Evolutionary conservation across 164 flowering plant genomes (phyloP), one percentile per base, ranked within the genome.

Genomic region (Liquidambar formosana): DNA sequence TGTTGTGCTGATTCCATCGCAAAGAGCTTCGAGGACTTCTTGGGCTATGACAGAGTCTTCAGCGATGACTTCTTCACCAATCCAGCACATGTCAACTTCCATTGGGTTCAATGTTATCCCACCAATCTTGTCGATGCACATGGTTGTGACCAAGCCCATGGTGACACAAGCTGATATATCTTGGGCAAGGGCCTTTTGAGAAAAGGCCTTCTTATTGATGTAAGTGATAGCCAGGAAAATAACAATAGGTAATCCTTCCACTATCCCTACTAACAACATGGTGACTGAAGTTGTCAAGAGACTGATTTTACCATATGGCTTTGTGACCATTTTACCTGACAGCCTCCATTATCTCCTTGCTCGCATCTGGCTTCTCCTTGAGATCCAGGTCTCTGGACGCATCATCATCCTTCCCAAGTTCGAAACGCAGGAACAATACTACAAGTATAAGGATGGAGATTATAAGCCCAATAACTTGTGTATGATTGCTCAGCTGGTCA

Each of bases 351-450:
- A 78, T 26, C 18, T 59, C 66, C 51, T 49, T 47, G n/a, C 43
- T 12, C 48, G 46, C 5, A n/a, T 63, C 56, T 21, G 61, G 46
- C 51, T 72, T 67, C n/a, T 59, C 73, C 57, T 53, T 75, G 11
- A 49, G 13, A 0, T 72, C 66, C 9, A 69, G 66, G 44, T 2
- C n/a, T 5, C 71, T 66, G 21, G 43, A 49, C 33, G 49, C 67
- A 38, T 66, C 69, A 28, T 73, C 61, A 43, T 28, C 18, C 23
- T 71, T 43, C 4, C 66, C 73, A 0, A 54, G 13, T 47, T 25
- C 10, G 49, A 64, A 72, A 14, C 75, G 75, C 11, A 78, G 18
- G 23, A 75, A 63, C 63, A 75, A 53, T 56, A 65, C 76, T 9
- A 69, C 27, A 33, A 67, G 49, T 26, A 72, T 51, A 43, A 71